A percentile compares a stretch with the other conserved stretches of the same genome.
These are phyloP conservation scores for Penicillium salamii DNA, from an alignment of 495 filamentous ascomycete genomes.

Conservation along the genomic window DNA sequence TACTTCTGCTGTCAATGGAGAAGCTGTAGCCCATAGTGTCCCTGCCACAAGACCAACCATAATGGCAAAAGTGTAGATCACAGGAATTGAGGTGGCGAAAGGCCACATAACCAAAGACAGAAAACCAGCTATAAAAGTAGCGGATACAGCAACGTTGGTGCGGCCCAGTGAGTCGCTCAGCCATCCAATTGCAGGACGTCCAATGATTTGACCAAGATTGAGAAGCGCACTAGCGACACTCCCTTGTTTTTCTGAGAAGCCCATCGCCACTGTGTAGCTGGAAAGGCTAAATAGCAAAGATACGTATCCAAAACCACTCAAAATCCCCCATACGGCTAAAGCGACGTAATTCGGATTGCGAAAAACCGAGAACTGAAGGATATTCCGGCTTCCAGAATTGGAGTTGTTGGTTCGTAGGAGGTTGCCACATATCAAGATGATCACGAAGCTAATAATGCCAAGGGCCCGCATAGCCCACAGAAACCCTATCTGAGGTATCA, in stretches of 20 bases:
- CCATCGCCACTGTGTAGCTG: not conserved
- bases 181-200: not conserved
- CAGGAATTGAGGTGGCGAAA: not conserved
- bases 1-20: too few species aligned
- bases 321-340: not conserved
- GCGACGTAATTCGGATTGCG: not conserved
- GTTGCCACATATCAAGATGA: not conserved
- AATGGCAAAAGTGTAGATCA: not conserved
- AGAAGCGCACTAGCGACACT: not conserved
- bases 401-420: not conserved
- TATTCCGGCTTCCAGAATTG: not conserved
- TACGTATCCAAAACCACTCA: not conserved
- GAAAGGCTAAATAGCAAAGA: not conserved
- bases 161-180: not conserved
- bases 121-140: not conserved
- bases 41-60: not conserved
- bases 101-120: not conserved
- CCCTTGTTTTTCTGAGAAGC: not conserved
- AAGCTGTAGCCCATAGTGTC: not conserved
- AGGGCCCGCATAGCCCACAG: not conserved
- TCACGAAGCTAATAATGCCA: not conserved
- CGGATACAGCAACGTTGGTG: not conserved
- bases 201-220: not conserved
- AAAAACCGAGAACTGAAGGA: not conserved
- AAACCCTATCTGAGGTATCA: constrained; percentile 34